phyloP scores from a whole-genome alignment of 2,329 filamentous ascomycete species.

The Cadophora gregata region DNA sequence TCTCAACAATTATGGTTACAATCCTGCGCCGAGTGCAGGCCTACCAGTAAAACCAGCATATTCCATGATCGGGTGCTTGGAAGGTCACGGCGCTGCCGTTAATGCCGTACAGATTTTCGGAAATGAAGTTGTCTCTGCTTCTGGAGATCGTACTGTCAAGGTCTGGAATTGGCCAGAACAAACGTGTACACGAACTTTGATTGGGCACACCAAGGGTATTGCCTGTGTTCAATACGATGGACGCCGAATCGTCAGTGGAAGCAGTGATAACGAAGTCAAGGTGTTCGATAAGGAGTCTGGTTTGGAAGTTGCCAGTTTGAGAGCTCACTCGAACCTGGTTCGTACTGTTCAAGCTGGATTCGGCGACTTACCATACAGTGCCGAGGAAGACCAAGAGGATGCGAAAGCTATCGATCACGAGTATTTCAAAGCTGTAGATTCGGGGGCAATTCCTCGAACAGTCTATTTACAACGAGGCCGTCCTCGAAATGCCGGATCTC shows the following conservation, averaged over 20 bases:
- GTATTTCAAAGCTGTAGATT: slow-evolving; percentile 68
- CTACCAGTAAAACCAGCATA: slow-evolving; percentile 67
- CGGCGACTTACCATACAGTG: slow-evolving; percentile 82
- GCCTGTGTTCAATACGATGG: slow-evolving; percentile 98
- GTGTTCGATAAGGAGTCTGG: slow-evolving; percentile 89
- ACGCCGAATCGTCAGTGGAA: slow-evolving; percentile 90
- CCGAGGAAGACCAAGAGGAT: slow-evolving; percentile 74
- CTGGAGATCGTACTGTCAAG: slow-evolving; percentile 91
- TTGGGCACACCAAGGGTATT: slow-evolving; percentile 93
- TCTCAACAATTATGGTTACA: slow-evolving; percentile 61
- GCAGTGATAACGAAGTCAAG: slow-evolving; percentile 93
- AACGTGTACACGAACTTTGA: slow-evolving; percentile 75
- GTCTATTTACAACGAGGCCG: slow-evolving; percentile 44
- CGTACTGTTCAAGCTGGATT: slow-evolving; percentile 95
- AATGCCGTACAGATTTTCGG: slow-evolving; percentile 93
- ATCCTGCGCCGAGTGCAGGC: slow-evolving; percentile 51
- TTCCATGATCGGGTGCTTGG: slow-evolving; percentile 77
- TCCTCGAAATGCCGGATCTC: slow-evolving; percentile 67
- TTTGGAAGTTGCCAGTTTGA: slow-evolving; percentile 86
- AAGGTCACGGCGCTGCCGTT: slow-evolving; percentile 88
- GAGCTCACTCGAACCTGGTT: slow-evolving; percentile 83
- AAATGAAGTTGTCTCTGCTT: slow-evolving; percentile 90
- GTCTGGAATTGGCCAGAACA: slow-evolving; percentile 91
- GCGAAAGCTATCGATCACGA: slow-evolving; percentile 75
- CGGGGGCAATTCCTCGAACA: slow-evolving; percentile 50